Evolutionary conservation across 495 filamentous ascomycete genomes (phyloP).

Genomic region (Physcia stellaris): DNA sequence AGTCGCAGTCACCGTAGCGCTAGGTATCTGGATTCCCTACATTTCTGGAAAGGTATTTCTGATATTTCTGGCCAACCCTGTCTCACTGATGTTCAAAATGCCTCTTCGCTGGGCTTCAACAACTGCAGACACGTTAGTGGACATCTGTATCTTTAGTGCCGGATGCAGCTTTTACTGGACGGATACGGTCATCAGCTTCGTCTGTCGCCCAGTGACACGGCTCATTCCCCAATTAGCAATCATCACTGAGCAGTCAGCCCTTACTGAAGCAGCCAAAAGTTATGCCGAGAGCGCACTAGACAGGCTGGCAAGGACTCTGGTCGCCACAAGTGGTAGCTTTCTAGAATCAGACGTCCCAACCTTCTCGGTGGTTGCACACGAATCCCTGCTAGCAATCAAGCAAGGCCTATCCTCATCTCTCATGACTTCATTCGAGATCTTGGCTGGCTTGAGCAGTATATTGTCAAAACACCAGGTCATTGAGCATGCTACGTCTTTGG

Average conservation of each 20-base stretch:
- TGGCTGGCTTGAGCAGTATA: background rate
- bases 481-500: background rate
- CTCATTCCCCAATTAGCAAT: conserved; percentile 29
- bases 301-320: conserved; percentile 9
- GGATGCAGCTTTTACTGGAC: conserved; percentile 42
- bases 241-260: conserved; percentile 21
- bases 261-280: conserved; percentile 9
- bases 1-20: conserved; percentile 69
- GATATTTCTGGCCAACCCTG: conserved; percentile 64
- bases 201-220: conserved; percentile 30
- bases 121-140: conserved; percentile 55
- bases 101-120: conserved; percentile 57
- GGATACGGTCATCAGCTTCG: conserved; percentile 28
- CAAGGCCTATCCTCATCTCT: too few species aligned
- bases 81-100: conserved; percentile 50
- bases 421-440: conserved; percentile 10
- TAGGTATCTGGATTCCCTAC: conserved; percentile 84
- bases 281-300: conserved; percentile 21
- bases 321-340: conserved; percentile 9
- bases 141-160: conserved; percentile 41
- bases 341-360: conserved; percentile 41
- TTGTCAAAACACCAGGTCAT: background rate
- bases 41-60: conserved; percentile 74
- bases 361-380: conserved; percentile 49
- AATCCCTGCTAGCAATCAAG: conserved; percentile 38